Evolutionary conservation across 805 yeast species (phyloP), one percentile per base, ranked within the genome.

Genomic region (Lachancea mirantina): DNA sequence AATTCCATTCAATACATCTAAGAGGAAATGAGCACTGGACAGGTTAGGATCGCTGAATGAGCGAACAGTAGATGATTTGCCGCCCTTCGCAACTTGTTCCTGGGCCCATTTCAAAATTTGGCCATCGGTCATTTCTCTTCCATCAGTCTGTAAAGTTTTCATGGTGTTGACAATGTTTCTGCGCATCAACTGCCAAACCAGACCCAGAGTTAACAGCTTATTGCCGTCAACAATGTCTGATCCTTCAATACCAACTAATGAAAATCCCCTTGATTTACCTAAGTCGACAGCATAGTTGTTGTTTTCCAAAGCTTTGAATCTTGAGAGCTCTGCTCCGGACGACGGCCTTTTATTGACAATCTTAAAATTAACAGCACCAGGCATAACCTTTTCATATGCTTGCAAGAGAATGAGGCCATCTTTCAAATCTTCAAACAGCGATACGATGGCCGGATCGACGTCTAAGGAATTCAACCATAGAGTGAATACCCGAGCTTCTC

Each of bases 171-270:
- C 79, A 49, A 92, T 94, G 62, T 92, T 92, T 59, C 95, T 76
- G 59, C 98, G 78, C 98, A 92, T 92, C 53, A 92, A 72, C 68
- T 92, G 98, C 98, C 98, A 92, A 23, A 89, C 96, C 35, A 92
- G 71, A 9, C 92, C 98, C 47, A 92, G 71, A 0, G 95, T 85
- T 48, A 92, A 70, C 32, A 89, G 70, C 54, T 82, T 84, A 55
- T 79, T 80, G 44, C 96, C 97, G 59, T 92, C 98, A 23, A 84
- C 79, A 46, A 92, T 89, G 62, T 92, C 98, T 3, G 96, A 84
- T 33, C 98, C 98, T 58, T 92, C 97, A 43, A 92, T 92, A 45
- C 98, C 98, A 31, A 92, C 98, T 37, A 92, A 70, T 2, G 97
- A 89, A 60, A 92, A 92, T 34, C 79, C 76, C 57, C 84, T 84